A percentile compares a stretch with the other conserved stretches of the same genome.
phyloP scores from a whole-genome alignment of 208 protist species.

The Trypanosoma avium region DNA sequence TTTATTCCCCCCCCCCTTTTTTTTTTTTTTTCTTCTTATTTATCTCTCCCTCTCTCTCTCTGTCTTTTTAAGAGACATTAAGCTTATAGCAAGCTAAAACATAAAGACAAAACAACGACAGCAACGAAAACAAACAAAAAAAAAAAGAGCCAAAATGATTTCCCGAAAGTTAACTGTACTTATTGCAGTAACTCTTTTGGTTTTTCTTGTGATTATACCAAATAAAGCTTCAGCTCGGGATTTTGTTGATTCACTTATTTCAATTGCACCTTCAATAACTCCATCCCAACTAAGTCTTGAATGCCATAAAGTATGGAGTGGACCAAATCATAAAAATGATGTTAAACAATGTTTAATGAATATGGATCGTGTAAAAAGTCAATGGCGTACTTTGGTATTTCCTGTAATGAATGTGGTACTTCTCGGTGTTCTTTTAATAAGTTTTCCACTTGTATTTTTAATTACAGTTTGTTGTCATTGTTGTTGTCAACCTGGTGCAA shows the following conservation, averaged over 20 bases:
- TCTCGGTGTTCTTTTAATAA: slow-evolving; percentile 51
- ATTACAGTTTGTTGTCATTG: slow-evolving; percentile 27
- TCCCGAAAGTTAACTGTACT: not conserved
- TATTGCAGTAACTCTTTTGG: slow-evolving; percentile 29
- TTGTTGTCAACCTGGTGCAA: slow-evolving; percentile 35
- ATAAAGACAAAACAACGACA: too few species aligned
- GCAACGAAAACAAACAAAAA: too few species aligned
- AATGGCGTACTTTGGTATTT: slow-evolving; percentile 65
- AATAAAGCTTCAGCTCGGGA: not conserved
- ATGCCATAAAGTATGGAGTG: slow-evolving; percentile 71
- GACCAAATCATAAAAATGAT: slow-evolving; percentile 51
- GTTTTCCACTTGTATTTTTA: slow-evolving; percentile 51
- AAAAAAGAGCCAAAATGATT: not conserved
- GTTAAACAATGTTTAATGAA: slow-evolving; percentile 54
- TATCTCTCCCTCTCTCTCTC: not conserved
- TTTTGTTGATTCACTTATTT: too few species aligned
- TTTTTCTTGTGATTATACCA: slow-evolving; percentile 22
- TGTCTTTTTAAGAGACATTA: too few species aligned
- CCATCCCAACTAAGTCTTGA: too few species aligned
- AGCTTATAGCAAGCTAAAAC: too few species aligned
- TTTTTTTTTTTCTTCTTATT: not conserved
- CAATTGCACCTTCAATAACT: too few species aligned
- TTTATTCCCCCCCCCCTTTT: not conserved
- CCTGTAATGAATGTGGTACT: slow-evolving; percentile 51
- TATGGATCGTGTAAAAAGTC: slow-evolving; percentile 39